phyloP scores from a whole-genome alignment of 2,329 filamentous ascomycete genomes.

The Neobulgaria alba region DNA sequence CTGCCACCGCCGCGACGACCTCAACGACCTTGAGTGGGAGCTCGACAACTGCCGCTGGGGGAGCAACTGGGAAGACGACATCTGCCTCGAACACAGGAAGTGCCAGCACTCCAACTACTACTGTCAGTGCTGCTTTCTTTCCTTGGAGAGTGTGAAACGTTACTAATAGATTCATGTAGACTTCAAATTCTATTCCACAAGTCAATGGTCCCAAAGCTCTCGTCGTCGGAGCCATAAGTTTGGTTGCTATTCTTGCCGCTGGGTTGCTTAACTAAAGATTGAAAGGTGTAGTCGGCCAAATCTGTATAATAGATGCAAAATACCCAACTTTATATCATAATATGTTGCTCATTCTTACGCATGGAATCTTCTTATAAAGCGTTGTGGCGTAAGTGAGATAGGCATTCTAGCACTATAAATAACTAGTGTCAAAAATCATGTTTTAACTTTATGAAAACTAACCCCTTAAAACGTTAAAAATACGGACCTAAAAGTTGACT shows the following conservation, averaged over 20 bases:
- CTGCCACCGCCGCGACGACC: neutral
- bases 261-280: neutral
- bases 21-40: neutral
- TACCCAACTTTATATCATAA: too few species aligned
- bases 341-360: too few species aligned
- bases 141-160: neutral
- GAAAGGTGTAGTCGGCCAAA: too few species aligned
- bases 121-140: neutral
- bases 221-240: neutral
- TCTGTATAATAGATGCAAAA: too few species aligned
- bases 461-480: too few species aligned
- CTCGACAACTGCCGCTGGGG: neutral
- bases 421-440: too few species aligned
- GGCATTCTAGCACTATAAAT: too few species aligned
- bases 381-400: too few species aligned
- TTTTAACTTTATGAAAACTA: too few species aligned
- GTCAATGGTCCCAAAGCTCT: neutral
- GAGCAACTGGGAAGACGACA: neutral
- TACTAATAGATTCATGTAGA: neutral
- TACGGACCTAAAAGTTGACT: too few species aligned
- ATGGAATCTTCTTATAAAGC: too few species aligned
- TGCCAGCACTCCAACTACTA: too few species aligned
- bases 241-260: neutral
- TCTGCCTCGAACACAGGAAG: neutral
- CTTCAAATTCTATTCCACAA: neutral